Base-by-base conservation (phyloP, 2,329 filamentous ascomycete genomes). In the Colletotrichum aenigma region DNA sequence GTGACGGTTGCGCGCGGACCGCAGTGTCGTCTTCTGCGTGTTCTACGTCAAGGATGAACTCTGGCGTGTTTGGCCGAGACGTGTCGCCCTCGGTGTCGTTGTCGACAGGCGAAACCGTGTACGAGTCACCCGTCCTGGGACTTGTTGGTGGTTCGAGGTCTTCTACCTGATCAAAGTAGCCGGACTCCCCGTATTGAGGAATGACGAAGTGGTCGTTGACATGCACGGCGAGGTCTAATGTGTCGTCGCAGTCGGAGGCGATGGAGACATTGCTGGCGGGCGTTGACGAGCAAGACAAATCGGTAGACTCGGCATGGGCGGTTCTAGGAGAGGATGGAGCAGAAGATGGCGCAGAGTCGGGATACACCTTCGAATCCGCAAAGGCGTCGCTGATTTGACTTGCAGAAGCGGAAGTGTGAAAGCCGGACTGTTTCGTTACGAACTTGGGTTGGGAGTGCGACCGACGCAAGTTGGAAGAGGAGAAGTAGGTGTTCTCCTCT, bases 11-110 rank as follows among this genome's bases (percentile, higher is more conserved):
- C 38, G 89, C 89, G 77, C 92, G 91, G 48, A 97, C 89, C 13
- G 94, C 93, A 12, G 93, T 94, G 83, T 98, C 96, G 79, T 98
- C 96, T 78, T 94, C 93, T 10, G 94, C 93, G 36, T 92, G 89
- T 61, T 92, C 90, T 10, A 85, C 85, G 5, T 78, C 75, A 13
- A 78, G 65, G 10, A 77, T 26, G 34, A 88, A 79, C 34, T 91
- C 86, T 18, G 92, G 89, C 3, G 90, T 91, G 74, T 91, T 91
- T 7, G 93, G 91, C 48, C 89, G 87, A 15, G 90, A 89, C n/a
- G 89, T 86, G 71, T 83, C 80, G 30, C 84, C 85, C 6, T 91
- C 90, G 30, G 83, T 85, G 55, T 91, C 89, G 60, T 89, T 88
- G 34, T 90, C 89, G n/a, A 87, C 84, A 16, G 89, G 88, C 6